Base-by-base conservation (phyloP, 2,329 filamentous ascomycete species). In the Calonectria hawksworthii region DNA sequence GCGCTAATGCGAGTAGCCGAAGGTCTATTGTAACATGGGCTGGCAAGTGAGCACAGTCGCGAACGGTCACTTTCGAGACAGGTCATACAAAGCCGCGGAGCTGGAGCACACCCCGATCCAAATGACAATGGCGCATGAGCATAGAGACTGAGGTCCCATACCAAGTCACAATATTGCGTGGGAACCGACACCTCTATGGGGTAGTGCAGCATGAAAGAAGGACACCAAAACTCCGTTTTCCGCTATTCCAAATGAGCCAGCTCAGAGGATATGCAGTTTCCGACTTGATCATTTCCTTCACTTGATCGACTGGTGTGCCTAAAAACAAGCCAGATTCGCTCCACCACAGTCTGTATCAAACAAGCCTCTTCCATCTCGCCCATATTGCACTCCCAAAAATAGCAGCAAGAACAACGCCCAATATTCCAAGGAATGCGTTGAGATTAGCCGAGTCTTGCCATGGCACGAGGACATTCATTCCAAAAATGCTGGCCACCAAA, bases 401-500 rank as follows among this genome's bases (percentile, higher is more conserved):
- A 72, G 93, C 89, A n/a, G 86, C 76, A 21, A 91, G 81, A 77
- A 96, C 89, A 68, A 86, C 86, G 18, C 83, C 85, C 47, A 90
- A 81, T 51, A 90, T 89, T 21, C 82, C 84, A 73, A 88, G 89
- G 78, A 93, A 92, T 4, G 88, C 84, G 7, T 87, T 84, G 38
- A 96, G 88, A 44, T 88, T 88, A 1, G 89, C 88, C 0, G 87
- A 83, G 0, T 89, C 88, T 0, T 80, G 81, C 70, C 92, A 96
- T 0, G 95, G 95, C 16, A 97, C 93, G 6, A 84, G 83, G 1
- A 98, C 94, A 85, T 98, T 98, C 95, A 97, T 97, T 67, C 95
- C 95, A 82, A 96, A 96, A 51, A 96, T 87, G 85, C 94, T 94
- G 41, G 95, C 97, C 75, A 99, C 92, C 78, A 99, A 88, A 83